These are phyloP conservation scores for Exophiala sp. DNA, from an alignment of 2,329 filamentous ascomycete species.

Conservation along the genomic window DNA sequence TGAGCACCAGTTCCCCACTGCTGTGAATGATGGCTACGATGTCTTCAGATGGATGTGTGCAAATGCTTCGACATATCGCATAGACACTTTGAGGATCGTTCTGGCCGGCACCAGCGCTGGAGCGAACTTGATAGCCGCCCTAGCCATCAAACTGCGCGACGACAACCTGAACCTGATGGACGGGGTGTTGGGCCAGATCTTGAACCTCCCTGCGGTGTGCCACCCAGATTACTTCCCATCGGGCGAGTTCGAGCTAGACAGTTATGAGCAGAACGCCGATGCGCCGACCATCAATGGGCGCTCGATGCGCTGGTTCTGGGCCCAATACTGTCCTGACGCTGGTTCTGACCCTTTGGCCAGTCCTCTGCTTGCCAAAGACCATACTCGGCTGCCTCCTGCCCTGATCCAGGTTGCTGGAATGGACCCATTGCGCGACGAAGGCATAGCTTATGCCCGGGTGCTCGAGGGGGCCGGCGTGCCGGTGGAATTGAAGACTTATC, in stretches of 20 bases:
- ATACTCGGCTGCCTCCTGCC: background rate
- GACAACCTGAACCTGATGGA: background rate
- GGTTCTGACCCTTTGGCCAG: background rate
- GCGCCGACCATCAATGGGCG: background rate
- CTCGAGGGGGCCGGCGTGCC: conserved; percentile 24
- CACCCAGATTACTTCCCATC: background rate
- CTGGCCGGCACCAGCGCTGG: too few relatives aligned
- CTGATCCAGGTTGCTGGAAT: conserved; percentile 20
- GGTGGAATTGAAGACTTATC: conserved; percentile 30
- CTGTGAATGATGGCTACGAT: conserved; percentile 28
- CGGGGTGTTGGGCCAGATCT: background rate
- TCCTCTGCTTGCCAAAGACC: background rate
- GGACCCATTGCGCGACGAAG: conserved; percentile 28
- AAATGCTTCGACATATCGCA: too few relatives aligned
- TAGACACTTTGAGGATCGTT: too few relatives aligned
- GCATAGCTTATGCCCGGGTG: conserved; percentile 21
- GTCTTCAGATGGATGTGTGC: conserved; percentile 6
- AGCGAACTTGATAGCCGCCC: background rate
- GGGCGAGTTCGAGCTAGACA: background rate
- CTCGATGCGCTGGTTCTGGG: background rate
- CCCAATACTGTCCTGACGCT: background rate
- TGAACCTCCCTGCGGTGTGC: background rate
- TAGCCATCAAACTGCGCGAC: background rate
- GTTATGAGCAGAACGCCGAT: background rate
- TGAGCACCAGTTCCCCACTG: conserved; percentile 26